phyloP scores from a whole-genome alignment of 306 rosid genomes.

The Rosa persica region DNA sequence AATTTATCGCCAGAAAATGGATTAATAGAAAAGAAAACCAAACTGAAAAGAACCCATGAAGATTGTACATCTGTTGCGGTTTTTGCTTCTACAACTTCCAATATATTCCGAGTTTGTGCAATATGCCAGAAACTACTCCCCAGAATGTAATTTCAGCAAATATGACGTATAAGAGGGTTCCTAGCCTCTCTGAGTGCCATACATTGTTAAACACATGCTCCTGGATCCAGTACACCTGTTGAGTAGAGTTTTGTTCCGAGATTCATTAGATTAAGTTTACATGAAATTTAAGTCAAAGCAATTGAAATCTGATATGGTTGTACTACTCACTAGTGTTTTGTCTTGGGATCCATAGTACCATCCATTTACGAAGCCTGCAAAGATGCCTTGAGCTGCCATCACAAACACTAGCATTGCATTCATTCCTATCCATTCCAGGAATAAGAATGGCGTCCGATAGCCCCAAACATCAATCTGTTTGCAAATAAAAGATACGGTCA shows the following conservation, averaged over 20 bases:
- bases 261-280: background rate
- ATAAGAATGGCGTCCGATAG: constrained; percentile 60
- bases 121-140: constrained; percentile 75
- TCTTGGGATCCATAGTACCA: constrained; percentile 62
- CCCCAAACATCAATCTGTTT: constrained; percentile 86
- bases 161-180: constrained; percentile 76
- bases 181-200: constrained; percentile 71
- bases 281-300: background rate
- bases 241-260: background rate
- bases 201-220: constrained; percentile 60
- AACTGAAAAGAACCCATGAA: background rate
- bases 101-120: constrained; percentile 72
- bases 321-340: constrained; percentile 49
- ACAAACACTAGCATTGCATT: constrained; percentile 91
- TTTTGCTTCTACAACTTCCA: constrained; percentile 53
- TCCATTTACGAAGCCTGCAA: constrained; percentile 86
- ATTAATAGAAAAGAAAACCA: background rate
- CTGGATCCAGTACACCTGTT: constrained; percentile 70
- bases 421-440: constrained; percentile 94
- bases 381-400: constrained; percentile 85
- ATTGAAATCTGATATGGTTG: background rate
- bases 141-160: constrained; percentile 80
- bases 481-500: background rate
- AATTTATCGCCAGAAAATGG: background rate
- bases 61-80: background rate